phyloP scores from a whole-genome alignment of 1,284 basidiomycete genomes.

The Neolentinus lepideus region DNA sequence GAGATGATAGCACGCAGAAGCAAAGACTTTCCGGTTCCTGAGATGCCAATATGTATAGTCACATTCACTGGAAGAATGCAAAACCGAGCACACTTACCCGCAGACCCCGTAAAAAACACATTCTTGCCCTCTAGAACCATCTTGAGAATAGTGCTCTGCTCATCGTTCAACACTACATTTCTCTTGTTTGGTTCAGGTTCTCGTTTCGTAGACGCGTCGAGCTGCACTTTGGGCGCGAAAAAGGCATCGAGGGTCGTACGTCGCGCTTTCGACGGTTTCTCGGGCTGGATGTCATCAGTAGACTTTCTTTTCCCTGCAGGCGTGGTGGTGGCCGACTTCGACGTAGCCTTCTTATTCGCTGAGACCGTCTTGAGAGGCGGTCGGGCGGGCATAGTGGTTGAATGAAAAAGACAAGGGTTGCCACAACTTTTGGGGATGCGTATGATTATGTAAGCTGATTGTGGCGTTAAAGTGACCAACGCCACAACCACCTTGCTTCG shows the following conservation, averaged over 20 bases:
- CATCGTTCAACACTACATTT: constrained; percentile 32
- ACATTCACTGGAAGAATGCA: neutral
- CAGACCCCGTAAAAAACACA: constrained; percentile 47
- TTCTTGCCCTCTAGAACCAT: constrained; percentile 42
- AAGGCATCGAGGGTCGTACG: constrained; percentile 34
- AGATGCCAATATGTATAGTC: neutral
- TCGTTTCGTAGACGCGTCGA: constrained; percentile 12
- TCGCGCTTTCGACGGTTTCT: constrained; percentile 26
- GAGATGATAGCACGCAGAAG: constrained; percentile 49
- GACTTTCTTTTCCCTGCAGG: constrained; percentile 36
- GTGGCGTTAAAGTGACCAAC: too few species aligned
- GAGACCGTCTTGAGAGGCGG: neutral
- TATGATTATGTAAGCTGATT: too few species aligned
- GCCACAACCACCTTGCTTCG: too few species aligned
- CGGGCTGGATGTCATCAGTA: constrained; percentile 18
- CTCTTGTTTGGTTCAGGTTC: constrained; percentile 23
- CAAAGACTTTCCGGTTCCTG: constrained; percentile 53
- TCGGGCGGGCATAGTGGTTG: neutral
- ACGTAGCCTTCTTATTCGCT: neutral
- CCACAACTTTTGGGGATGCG: too few species aligned
- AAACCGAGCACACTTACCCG: constrained; percentile 25
- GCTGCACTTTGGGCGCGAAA: constrained; percentile 34
- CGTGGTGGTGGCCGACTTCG: constrained; percentile 2
- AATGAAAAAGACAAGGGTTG: neutral
- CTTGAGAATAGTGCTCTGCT: constrained; percentile 32